These are phyloP conservation scores for Arthrobotrys pseudoclavata DNA, from an alignment of 2,329 filamentous ascomycete species.

Conservation along the genomic window DNA sequence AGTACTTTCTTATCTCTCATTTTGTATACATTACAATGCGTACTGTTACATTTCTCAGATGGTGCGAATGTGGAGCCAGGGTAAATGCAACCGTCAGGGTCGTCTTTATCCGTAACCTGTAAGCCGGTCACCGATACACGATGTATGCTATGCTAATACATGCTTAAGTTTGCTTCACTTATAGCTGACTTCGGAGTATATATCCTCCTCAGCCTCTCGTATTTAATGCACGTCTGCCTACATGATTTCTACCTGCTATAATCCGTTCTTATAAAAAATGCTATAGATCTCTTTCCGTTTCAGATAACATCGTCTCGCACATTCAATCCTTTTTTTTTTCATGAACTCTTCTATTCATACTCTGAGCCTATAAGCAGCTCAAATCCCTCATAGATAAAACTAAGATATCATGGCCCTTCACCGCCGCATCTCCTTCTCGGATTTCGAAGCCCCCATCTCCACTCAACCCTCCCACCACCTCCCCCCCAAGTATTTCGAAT, in stretches of 20 bases:
- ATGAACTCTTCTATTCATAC: background rate
- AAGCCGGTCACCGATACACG: constrained; percentile 34
- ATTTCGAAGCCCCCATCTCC: constrained; percentile 33
- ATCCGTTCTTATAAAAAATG: constrained; percentile 9
- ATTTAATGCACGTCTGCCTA: constrained; percentile 3
- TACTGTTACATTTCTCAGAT: background rate
- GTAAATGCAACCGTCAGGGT: constrained; percentile 27
- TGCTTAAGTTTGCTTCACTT: background rate
- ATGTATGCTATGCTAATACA: background rate
- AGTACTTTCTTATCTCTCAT: background rate
- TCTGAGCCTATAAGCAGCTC: background rate
- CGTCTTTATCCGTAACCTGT: constrained; percentile 25
- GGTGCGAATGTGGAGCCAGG: constrained; percentile 21
- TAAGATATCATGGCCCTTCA: constrained; percentile 26
- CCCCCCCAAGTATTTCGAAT: constrained; percentile 47
- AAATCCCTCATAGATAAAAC: constrained; percentile 22
- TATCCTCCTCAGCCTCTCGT: constrained; percentile 31
- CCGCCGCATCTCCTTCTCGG: constrained; percentile 57
- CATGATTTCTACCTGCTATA: background rate
- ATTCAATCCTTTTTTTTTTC: background rate
- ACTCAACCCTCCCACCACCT: constrained; percentile 8
- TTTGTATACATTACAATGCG: background rate
- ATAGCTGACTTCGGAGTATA: constrained; percentile 17
- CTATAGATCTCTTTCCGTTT: background rate
- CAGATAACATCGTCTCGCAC: background rate